A percentile compares a stretch with the other conserved stretches of the same genome.
Evolutionary conservation across 495 filamentous ascomycete species (phyloP).

Genomic region (Aspergillus steynii): DNA sequence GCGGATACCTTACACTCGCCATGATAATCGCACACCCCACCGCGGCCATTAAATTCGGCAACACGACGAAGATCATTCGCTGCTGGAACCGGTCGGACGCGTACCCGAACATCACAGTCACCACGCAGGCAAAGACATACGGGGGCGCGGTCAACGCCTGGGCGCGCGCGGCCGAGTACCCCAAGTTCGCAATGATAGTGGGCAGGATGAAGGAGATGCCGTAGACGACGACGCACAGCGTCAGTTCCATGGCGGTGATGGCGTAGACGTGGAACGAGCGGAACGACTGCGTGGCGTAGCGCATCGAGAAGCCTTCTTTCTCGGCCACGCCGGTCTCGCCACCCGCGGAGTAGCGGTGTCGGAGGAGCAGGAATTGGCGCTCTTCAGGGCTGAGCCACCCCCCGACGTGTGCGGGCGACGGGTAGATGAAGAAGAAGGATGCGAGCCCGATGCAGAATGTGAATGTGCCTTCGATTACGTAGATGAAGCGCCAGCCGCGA

Average conservation of each 20-base stretch:
- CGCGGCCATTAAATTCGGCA: constrained; percentile 55
- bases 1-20: constrained; percentile 3
- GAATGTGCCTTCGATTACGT: constrained; percentile 66
- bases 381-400: constrained; percentile 70
- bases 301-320: not conserved
- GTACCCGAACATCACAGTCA: constrained; percentile 70
- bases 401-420: constrained; percentile 60
- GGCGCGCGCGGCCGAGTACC: constrained; percentile 66
- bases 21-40: constrained; percentile 17
- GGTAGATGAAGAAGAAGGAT: constrained; percentile 75
- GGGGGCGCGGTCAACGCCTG: constrained; percentile 81
- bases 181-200: constrained; percentile 66
- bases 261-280: not conserved
- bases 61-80: constrained; percentile 72
- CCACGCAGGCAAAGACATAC: constrained; percentile 72
- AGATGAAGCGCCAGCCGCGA: constrained; percentile 81
- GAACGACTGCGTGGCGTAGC: not conserved
- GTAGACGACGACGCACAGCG: not conserved
- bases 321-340: constrained; percentile 53
- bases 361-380: constrained; percentile 71
- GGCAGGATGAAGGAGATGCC: constrained; percentile 57
- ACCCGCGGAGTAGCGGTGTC: constrained; percentile 40
- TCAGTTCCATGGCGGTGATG: not conserved
- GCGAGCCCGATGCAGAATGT: constrained; percentile 66
- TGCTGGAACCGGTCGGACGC: constrained; percentile 68